Percentiles rank a stretch among this genome's conserved stretches.
These are phyloP conservation scores for Camelina neglecta DNA, from an alignment of 345 rosid species.

Conservation along the genomic window DNA sequence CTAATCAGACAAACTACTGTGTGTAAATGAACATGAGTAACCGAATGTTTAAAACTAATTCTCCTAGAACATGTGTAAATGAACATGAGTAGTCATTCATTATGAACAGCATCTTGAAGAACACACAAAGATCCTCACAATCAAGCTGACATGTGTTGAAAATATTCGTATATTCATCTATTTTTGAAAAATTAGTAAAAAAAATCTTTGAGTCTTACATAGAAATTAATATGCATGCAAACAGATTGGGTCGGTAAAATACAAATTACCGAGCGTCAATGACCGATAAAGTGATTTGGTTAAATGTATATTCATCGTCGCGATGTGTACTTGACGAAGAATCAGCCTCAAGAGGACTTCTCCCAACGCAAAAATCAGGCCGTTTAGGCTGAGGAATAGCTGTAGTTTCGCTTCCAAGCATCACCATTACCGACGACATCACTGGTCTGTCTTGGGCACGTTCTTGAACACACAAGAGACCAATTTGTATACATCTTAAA, in stretches of 20 bases:
- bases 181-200: background rate
- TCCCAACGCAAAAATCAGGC: background rate
- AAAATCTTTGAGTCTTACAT: background rate
- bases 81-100: too few species aligned
- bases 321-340: background rate
- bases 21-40: too few species aligned
- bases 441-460: slow-evolving; percentile 67
- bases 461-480: slow-evolving; percentile 81
- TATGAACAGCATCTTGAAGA: too few species aligned
- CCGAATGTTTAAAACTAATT: too few species aligned
- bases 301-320: background rate
- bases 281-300: slow-evolving; percentile 13
- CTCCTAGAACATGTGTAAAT: too few species aligned
- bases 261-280: slow-evolving; percentile 9
- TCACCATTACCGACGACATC: slow-evolving; percentile 53
- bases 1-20: too few species aligned
- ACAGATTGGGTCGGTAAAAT: background rate
- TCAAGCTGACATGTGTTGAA: too few species aligned
- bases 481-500: slow-evolving; percentile 72
- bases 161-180: too few species aligned
- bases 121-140: too few species aligned
- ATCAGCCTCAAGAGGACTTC: background rate
- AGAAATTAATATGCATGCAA: background rate
- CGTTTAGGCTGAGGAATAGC: slow-evolving; percentile 3
- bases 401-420: slow-evolving; percentile 21